Evolutionary conservation across 192 early-diverging fungal genomes (phyloP).

Genomic region (Oehlia diaphana): DNA sequence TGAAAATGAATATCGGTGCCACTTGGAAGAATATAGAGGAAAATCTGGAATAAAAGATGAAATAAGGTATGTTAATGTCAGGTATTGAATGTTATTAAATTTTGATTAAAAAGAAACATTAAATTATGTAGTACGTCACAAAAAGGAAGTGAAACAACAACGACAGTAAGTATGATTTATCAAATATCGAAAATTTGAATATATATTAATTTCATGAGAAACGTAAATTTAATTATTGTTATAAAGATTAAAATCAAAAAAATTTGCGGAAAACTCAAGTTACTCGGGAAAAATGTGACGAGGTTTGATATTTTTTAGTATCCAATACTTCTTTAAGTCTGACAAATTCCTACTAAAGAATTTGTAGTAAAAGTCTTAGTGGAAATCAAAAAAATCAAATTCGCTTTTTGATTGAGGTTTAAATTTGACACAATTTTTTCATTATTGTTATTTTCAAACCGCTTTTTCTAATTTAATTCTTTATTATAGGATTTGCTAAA

Average conservation of each 20-base stretch:
- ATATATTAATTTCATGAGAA: background rate
- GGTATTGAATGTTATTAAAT: background rate
- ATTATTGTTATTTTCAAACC: background rate
- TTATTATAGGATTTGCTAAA: background rate
- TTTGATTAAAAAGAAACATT: background rate
- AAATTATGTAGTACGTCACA: background rate
- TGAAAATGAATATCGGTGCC: background rate
- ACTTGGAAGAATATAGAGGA: background rate
- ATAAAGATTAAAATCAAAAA: conserved; percentile 5
- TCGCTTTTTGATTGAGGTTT: conserved; percentile 1
- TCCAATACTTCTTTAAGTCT: background rate
- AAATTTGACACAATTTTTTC: background rate
- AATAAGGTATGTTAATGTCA: background rate
- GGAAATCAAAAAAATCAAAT: background rate
- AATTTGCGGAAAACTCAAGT: conserved; percentile 17
- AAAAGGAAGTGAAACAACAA: conserved; percentile 18
- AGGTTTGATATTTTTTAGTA: background rate
- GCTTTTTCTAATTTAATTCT: background rate
- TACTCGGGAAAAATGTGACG: background rate
- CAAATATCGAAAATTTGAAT: background rate
- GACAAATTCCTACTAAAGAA: background rate
- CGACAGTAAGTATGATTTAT: background rate
- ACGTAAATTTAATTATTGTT: background rate
- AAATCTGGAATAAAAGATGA: background rate
- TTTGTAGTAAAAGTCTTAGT: conserved; percentile 1